Percentiles rank a stretch among this genome's conserved stretches.
Conservation (phyloP, 2,329 filamentous ascomycete genomes). For the Diaporthe velutina region DNA sequence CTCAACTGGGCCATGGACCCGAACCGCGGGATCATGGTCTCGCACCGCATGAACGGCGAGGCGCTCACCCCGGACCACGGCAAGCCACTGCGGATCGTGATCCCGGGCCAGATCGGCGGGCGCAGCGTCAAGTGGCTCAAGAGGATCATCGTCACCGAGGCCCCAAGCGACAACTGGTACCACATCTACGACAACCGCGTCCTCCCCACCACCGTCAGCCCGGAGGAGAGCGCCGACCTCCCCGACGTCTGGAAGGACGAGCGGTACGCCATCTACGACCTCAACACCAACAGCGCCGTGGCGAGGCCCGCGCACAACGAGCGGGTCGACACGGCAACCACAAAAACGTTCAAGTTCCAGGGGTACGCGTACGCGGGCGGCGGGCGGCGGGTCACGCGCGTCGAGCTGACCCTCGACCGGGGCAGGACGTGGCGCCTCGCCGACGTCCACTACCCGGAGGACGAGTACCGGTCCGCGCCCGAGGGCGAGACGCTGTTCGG, state of each 20-base stretch:
- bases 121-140: constrained; percentile 95
- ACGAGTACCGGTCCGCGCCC: constrained; percentile 77
- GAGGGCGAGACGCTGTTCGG: constrained; percentile 77
- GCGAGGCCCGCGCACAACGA: constrained; percentile 86
- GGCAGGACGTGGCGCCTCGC: constrained; percentile 85
- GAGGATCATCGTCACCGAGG: constrained; percentile 80
- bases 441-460: constrained; percentile 85
- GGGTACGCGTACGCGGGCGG: constrained; percentile 93
- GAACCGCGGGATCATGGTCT: constrained; percentile 86
- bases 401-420: constrained; percentile 87
- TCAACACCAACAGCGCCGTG: constrained; percentile 87
- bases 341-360: constrained; percentile 72
- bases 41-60: constrained; percentile 92
- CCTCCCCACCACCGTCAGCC: constrained; percentile 86
- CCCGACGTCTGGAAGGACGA: constrained; percentile 89
- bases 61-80: constrained; percentile 86
- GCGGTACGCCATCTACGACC: constrained; percentile 91
- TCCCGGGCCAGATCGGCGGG: constrained; percentile 92
- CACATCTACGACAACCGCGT: constrained; percentile 95
- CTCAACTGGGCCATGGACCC: constrained; percentile 89
- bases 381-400: constrained; percentile 83
- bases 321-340: constrained; percentile 50
- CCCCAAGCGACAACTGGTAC: constrained; percentile 93
- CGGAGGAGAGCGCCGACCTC: constrained; percentile 81
- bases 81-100: constrained; percentile 83